These are phyloP conservation scores for Fusarium virguliforme DNA, from an alignment of 2,329 filamentous ascomycete genomes.

Conservation along the genomic window DNA sequence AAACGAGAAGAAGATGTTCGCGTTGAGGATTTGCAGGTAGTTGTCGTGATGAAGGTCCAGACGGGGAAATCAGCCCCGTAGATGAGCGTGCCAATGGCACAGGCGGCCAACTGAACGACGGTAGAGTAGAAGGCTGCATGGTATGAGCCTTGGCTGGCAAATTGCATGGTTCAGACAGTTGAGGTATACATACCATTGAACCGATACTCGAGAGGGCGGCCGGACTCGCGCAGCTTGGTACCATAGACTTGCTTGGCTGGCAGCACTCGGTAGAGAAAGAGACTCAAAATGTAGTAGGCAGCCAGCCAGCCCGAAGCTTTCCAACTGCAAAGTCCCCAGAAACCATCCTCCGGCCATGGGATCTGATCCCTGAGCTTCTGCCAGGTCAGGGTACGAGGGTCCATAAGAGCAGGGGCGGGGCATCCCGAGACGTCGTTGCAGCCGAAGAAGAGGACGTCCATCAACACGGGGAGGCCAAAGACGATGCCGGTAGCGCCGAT, in stretches of 20 bases:
- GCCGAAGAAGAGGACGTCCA: conserved; percentile 82
- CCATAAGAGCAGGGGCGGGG: conserved; percentile 82
- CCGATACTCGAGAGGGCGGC: conserved; percentile 82
- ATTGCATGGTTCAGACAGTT: accelerated
- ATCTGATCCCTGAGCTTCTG: conserved; percentile 80
- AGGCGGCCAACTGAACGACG: conserved; percentile 77
- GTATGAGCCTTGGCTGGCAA: neutral
- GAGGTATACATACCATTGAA: conserved; percentile 73
- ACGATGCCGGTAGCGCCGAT: conserved; percentile 81
- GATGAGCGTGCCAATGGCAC: conserved; percentile 79
- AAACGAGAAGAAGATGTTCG: conserved; percentile 83
- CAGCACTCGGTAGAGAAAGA: conserved; percentile 80
- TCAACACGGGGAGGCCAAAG: conserved; percentile 81
- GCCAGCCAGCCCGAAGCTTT: conserved; percentile 77
- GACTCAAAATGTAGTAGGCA: conserved; percentile 82
- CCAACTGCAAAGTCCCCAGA: conserved; percentile 77
- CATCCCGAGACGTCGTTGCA: conserved; percentile 93
- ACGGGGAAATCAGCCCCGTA: conserved; percentile 85
- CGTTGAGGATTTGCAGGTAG: conserved; percentile 85
- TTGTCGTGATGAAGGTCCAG: conserved; percentile 94
- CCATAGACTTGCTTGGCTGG: conserved; percentile 81
- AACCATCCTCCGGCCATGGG: conserved; percentile 80
- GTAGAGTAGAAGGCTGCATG: conserved; percentile 79
- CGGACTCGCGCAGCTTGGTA: conserved; percentile 73
- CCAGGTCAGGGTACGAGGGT: conserved; percentile 77